These are phyloP conservation scores for Rhodocollybia butyracea DNA, from an alignment of 768 basidiomycete species.

Conservation along the genomic window DNA sequence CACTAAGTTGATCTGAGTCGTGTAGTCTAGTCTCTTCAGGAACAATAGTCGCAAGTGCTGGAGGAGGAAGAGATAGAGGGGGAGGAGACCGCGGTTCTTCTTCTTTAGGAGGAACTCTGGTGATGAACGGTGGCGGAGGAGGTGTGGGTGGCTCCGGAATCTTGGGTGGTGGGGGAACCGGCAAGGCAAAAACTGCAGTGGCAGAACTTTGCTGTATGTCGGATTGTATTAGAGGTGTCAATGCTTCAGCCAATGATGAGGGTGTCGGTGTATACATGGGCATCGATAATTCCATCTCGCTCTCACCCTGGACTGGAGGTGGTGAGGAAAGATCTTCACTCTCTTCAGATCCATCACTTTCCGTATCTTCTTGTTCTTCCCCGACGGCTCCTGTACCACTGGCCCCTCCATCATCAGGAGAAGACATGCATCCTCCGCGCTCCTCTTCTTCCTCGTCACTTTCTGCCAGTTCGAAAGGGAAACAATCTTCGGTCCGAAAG, in stretches of 20 bases:
- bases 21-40: not conserved
- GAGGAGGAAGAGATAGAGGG: conserved; percentile 1
- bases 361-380: conserved; percentile 5
- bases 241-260: conserved; percentile 4
- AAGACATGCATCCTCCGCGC: not conserved
- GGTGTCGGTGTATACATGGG: not conserved
- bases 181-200: conserved; percentile 3
- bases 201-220: not conserved
- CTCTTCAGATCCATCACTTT: conserved; percentile 7
- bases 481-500: conserved; percentile 3
- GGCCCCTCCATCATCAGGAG: not conserved
- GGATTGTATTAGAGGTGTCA: not conserved
- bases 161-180: not conserved
- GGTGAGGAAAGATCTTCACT: not conserved
- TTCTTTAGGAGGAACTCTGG: not conserved
- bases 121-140: not conserved
- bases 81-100: not conserved
- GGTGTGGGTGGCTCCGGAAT: not conserved
- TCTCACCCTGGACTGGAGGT: not conserved
- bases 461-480: conserved; percentile 3
- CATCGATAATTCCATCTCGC: not conserved
- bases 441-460: conserved; percentile 9
- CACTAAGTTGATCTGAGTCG: not conserved
- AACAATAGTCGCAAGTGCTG: not conserved
- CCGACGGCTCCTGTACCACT: not conserved